Percentiles rank a stretch among this genome's conserved stretches.
phyloP scores from a whole-genome alignment of 2,329 filamentous ascomycete genomes.

The Niveomyces coronatus region DNA sequence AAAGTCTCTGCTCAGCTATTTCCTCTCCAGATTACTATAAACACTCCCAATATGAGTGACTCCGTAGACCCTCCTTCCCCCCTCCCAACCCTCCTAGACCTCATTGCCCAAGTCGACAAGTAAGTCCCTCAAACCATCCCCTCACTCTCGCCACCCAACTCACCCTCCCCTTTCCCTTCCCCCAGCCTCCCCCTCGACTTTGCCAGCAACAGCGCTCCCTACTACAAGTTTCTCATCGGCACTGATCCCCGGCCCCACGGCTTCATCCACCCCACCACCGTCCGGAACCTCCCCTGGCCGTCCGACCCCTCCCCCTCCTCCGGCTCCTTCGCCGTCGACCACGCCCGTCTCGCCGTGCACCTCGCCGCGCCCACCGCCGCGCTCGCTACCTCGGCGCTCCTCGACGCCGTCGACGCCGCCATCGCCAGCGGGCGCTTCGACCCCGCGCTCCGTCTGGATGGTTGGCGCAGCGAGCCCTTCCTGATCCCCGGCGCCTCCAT shows the following conservation, averaged over 20 bases:
- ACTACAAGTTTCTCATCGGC: conserved; percentile 36
- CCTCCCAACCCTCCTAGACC: conserved; percentile 8
- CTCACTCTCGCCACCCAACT: neutral
- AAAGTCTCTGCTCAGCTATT: no score
- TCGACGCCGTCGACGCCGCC: conserved; percentile 25
- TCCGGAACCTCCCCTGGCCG: conserved; percentile 38
- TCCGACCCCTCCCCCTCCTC: no score
- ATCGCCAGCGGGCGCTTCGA: conserved; percentile 23
- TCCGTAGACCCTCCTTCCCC: neutral
- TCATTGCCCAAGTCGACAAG: conserved; percentile 26
- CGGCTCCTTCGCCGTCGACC: conserved; percentile 27
- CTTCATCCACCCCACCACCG: conserved; percentile 36
- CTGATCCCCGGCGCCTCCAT: conserved; percentile 29
- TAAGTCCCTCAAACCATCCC: conserved; percentile 16
- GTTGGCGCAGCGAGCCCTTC: conserved; percentile 33
- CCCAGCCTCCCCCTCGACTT: conserved; percentile 37
- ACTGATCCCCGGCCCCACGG: conserved; percentile 37
- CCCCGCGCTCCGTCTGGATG: conserved; percentile 27
- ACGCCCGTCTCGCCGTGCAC: conserved; percentile 21
- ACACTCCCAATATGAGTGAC: neutral
- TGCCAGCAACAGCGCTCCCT: conserved; percentile 23
- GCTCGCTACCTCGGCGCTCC: conserved; percentile 29
- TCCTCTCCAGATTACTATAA: no score
- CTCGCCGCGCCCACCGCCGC: conserved; percentile 18
- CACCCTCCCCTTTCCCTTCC: conserved; percentile 11